phyloP scores from a whole-genome alignment of 2,329 filamentous ascomycete genomes.

The Tolypocladium inflatum region DNA sequence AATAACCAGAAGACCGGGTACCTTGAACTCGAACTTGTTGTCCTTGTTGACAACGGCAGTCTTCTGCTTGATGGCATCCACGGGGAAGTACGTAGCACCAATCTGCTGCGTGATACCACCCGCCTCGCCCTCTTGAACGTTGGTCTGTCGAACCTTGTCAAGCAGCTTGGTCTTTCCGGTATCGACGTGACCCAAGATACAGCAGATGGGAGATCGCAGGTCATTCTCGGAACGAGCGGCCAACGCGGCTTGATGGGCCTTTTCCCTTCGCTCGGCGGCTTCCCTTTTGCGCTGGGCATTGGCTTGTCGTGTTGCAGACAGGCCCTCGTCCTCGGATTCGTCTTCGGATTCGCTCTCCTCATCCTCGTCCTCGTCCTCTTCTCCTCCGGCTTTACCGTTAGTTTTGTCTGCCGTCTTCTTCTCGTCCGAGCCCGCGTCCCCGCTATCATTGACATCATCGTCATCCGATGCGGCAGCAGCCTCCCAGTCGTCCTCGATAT shows the following conservation, averaged over 20 bases:
- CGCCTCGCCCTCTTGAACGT: slow-evolving; percentile 97
- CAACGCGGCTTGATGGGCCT: slow-evolving; percentile 83
- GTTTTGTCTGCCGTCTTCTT: slow-evolving; percentile 35
- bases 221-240: slow-evolving; percentile 89
- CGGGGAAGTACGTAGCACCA: slow-evolving; percentile 97
- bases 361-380: slow-evolving; percentile 32
- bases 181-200: slow-evolving; percentile 99
- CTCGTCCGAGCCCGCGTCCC: slow-evolving; percentile 79
- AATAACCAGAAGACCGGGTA: slow-evolving; percentile 91
- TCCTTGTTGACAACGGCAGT: slow-evolving; percentile 89
- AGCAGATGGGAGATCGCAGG: slow-evolving; percentile 95
- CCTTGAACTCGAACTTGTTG: slow-evolving; percentile 87
- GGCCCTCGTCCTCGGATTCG: slow-evolving; percentile 63
- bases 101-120: slow-evolving; percentile 99
- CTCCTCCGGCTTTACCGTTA: slow-evolving; percentile 26
- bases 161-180: slow-evolving; percentile 99
- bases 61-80: slow-evolving; percentile 87
- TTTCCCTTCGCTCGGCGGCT: slow-evolving; percentile 78
- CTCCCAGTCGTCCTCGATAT: slow-evolving; percentile 80
- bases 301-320: slow-evolving; percentile 62
- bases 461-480: slow-evolving; percentile 63
- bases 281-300: slow-evolving; percentile 76
- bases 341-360: slow-evolving; percentile 29
- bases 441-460: slow-evolving; percentile 82
- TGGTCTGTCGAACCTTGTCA: slow-evolving; percentile 96